Evolutionary conservation across 768 basidiomycete genomes (phyloP), one percentile per base, ranked within the genome.

Genomic region (Paxillus rubicundulus): DNA sequence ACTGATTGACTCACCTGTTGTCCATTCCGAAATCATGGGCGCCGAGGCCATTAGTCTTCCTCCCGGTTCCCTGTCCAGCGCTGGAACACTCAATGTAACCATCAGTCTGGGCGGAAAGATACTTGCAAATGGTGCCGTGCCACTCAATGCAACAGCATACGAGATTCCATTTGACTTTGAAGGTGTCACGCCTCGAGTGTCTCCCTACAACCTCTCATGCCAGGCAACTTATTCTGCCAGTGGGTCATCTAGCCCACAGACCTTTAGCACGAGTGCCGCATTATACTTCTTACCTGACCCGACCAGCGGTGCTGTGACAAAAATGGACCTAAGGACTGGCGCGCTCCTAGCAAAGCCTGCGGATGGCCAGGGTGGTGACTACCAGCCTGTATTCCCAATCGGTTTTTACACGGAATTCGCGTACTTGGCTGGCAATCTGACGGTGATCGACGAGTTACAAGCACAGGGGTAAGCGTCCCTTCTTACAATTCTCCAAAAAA

Each of bases 251-350:
- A 56, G 44, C 16, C 12, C 44, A 9, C 78, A 81, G 47, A 71
- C 56, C 8, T 85, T 81, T 58, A 65, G 58, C 9, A 63, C 80
- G 1, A 69, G 67, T 1, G 72, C 77, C 2, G 56, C 70, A 17
- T 66, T 87, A 46, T 75, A 74, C 12, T 82, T 72, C 58, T 63
- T 84, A 40, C 81, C 82, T 8, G 51, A 73, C 28, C 79, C 74
- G 2, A 67, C 62, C 8, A 77, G 74, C 47, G 74, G 80, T 4
- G 70, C 75, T 12, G 82, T 77, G 10, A 81, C 81, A 1, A 85
- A 84, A 59, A 80, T 82, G 75, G 82, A 85, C 61, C 67, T 78
- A 50, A 71, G 81, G 43, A 83, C 82, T 2, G 82, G 83, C 10
- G 79, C 77, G 0, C 43, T 84, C 41, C 61, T 82, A 32, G 81